Conservation (phyloP, 202 grass and related monocot species). For the Brachypodium distachyon region DNA sequence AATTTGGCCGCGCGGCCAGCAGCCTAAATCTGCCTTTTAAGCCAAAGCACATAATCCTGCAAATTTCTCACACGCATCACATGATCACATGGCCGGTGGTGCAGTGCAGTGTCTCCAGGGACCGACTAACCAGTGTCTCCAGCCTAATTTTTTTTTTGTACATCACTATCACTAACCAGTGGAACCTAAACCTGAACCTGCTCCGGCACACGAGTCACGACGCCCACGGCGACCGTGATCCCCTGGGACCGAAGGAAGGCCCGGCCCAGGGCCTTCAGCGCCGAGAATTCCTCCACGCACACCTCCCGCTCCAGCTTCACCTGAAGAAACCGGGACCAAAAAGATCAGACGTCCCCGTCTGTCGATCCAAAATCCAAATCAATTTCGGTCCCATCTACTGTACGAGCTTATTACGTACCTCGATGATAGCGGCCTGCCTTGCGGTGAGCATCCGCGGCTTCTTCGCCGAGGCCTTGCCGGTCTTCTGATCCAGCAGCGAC, state of each 20-base stretch:
- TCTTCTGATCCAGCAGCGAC: slow-evolving; percentile 73
- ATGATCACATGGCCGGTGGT: no score
- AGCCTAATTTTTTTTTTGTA: no score
- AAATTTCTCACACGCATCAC: no score
- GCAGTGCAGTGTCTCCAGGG: no score
- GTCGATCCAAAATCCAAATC: not conserved
- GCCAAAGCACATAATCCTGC: no score
- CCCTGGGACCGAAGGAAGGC: slow-evolving; percentile 56
- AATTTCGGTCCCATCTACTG: not conserved
- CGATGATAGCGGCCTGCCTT: slow-evolving; percentile 54
- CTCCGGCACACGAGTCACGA: slow-evolving; percentile 36
- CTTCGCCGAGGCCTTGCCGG: slow-evolving; percentile 43
- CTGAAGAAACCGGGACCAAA: not conserved
- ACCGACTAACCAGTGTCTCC: no score
- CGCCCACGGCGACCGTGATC: slow-evolving; percentile 65
- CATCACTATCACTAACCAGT: not conserved
- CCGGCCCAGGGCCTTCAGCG: slow-evolving; percentile 55
- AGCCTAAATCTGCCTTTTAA: no score
- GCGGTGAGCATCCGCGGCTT: slow-evolving; percentile 51
- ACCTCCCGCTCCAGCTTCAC: slow-evolving; percentile 58
- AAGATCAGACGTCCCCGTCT: not conserved
- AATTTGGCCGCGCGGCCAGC: no score
- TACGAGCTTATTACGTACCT: slow-evolving; percentile 24
- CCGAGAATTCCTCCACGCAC: slow-evolving; percentile 59
- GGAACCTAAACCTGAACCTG: not conserved